Evolutionary conservation across 805 yeast species (phyloP).

Genomic region (Metschnikowia cubensis): DNA sequence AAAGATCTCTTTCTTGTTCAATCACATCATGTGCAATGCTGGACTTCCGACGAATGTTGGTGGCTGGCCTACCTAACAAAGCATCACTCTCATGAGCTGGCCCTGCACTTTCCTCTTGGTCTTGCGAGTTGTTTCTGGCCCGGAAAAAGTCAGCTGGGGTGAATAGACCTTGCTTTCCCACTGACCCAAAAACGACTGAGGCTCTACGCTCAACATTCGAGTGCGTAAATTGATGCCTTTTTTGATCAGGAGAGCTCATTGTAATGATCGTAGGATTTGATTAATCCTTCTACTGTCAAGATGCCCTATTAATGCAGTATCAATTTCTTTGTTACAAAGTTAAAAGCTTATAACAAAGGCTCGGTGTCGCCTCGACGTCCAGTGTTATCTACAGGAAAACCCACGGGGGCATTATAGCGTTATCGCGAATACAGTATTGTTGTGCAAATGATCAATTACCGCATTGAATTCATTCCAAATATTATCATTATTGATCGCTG

Average conservation of each 20-base stretch:
- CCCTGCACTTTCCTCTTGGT: slow-evolving; percentile 4
- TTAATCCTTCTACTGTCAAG: not conserved
- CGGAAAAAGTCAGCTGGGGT: slow-evolving; percentile 46
- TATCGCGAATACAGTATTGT: not conserved
- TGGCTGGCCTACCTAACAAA: slow-evolving; percentile 7
- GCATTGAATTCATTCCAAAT: not conserved
- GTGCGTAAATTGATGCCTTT: slow-evolving; percentile 32
- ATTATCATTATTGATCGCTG: slow-evolving; percentile 21
- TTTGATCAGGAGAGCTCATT: slow-evolving; percentile 13
- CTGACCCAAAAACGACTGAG: slow-evolving; percentile 48
- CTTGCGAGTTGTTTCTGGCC: slow-evolving; percentile 1
- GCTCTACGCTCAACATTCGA: slow-evolving; percentile 48
- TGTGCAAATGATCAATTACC: not conserved
- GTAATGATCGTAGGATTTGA: not conserved
- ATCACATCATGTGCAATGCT: slow-evolving; percentile 24
- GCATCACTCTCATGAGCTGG: slow-evolving; percentile 12
- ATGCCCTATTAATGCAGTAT: not conserved
- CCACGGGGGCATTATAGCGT: not conserved
- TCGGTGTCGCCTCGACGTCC: not conserved
- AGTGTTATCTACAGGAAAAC: slow-evolving; percentile 2
- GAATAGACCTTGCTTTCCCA: slow-evolving; percentile 49
- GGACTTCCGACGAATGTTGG: slow-evolving; percentile 15
- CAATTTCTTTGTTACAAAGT: not conserved
- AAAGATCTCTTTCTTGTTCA: slow-evolving; percentile 35
- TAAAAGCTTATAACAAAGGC: not conserved